A percentile compares a stretch with the other conserved stretches of the same genome.
phyloP scores from a whole-genome alignment of 208 protist genomes.

The Crithidia mellificae region DNA sequence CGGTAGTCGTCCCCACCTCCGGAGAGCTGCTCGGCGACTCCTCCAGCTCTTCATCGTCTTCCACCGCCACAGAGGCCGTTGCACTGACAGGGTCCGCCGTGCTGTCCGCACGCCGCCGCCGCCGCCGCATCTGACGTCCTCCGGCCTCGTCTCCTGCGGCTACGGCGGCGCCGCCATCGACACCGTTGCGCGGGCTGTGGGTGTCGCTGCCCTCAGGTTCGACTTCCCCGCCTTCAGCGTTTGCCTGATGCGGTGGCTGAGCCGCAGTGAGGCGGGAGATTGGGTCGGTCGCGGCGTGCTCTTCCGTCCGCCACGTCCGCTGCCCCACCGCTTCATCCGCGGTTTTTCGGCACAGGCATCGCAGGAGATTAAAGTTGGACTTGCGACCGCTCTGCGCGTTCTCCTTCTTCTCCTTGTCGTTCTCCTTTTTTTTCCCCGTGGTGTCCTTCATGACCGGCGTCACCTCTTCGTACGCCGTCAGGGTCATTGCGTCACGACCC shows the following conservation, averaged over 20 bases:
- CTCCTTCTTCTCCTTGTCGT: neutral
- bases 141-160: neutral
- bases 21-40: neutral
- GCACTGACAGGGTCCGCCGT: neutral
- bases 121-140: too few relatives aligned
- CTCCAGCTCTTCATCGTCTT: neutral
- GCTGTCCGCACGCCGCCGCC: neutral
- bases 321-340: conserved; percentile 1
- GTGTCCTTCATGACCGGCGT: neutral
- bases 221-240: too few relatives aligned
- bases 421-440: neutral
- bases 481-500: neutral
- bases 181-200: too few relatives aligned
- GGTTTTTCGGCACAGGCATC: conserved; percentile 4
- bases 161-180: neutral
- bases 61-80: conserved; percentile 5
- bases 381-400: neutral
- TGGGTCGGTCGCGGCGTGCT: neutral
- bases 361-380: conserved; percentile 9
- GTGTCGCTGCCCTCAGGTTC: too few relatives aligned
- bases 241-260: neutral
- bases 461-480: conserved; percentile 37
- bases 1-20: conserved; percentile 10
- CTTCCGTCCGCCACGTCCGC: conserved; percentile 26
- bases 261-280: neutral